phyloP scores from a whole-genome alignment of 2,329 filamentous ascomycete species.

The Clonostachys byssicola region DNA sequence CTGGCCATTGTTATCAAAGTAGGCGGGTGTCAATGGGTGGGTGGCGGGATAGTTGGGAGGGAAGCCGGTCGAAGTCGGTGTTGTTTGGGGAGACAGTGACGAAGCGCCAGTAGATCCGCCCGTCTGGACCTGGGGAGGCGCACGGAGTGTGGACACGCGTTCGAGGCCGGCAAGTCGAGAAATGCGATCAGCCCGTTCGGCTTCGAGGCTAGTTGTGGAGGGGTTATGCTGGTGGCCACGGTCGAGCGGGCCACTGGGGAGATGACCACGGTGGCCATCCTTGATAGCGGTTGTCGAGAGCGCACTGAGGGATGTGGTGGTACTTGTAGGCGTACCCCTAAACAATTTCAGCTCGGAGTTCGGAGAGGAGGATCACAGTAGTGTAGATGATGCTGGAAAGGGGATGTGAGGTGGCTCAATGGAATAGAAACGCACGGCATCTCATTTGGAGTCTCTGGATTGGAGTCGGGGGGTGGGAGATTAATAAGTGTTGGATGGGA shows the following conservation, averaged over 20 bases:
- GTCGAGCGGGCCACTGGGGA: conserved; percentile 48
- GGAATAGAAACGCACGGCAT: conserved; percentile 64
- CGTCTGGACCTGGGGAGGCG: conserved; percentile 28
- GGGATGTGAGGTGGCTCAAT: not conserved
- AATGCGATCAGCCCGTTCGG: conserved; percentile 91
- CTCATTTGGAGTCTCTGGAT: conserved; percentile 82
- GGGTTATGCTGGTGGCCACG: conserved; percentile 54
- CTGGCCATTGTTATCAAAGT: conserved; percentile 76
- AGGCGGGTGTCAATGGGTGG: conserved; percentile 55
- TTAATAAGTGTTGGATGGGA: conserved; percentile 70
- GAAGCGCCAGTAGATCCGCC: conserved; percentile 19
- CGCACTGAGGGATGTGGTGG: conserved; percentile 85
- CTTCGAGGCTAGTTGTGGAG: conserved; percentile 72
- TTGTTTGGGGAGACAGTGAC: conserved; percentile 43
- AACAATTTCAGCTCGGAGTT: conserved; percentile 3
- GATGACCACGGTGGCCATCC: conserved; percentile 85
- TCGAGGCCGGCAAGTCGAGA: conserved; percentile 91
- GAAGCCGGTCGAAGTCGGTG: conserved; percentile 43
- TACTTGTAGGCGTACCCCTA: conserved; percentile 89
- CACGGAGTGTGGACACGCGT: conserved; percentile 73
- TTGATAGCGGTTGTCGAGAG: conserved; percentile 95
- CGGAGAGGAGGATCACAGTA: not conserved
- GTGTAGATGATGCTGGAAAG: not conserved
- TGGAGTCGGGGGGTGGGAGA: conserved; percentile 76
- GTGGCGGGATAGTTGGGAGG: conserved; percentile 29